These are phyloP conservation scores for Didymella keratinophila DNA, from an alignment of 2,329 filamentous ascomycete genomes.

Conservation along the genomic window DNA sequence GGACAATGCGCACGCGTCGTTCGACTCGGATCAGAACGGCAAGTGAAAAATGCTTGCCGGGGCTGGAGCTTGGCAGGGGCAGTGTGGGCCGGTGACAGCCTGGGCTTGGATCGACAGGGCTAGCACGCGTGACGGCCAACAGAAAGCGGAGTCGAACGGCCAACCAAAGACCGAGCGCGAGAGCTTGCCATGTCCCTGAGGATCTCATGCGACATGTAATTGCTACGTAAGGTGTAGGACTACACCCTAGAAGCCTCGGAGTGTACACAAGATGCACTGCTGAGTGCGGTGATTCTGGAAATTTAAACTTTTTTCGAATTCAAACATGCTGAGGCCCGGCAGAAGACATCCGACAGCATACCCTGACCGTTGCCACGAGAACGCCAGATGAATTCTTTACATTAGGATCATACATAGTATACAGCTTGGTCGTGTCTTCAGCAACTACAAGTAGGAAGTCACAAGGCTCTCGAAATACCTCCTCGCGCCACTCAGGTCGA, in stretches of 20 bases:
- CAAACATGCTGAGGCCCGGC: neutral
- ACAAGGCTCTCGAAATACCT: conserved; percentile 43
- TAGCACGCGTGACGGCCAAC: conserved; percentile 7
- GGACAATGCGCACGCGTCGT: conserved; percentile 14
- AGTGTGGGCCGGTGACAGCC: conserved; percentile 3
- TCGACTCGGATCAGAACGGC: conserved; percentile 20
- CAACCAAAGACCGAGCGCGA: neutral
- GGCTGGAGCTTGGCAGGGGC: conserved; percentile 19
- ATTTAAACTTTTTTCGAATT: too few species aligned
- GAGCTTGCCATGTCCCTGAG: conserved; percentile 8
- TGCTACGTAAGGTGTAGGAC: conserved; percentile 2
- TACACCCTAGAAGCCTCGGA: neutral
- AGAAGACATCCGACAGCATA: neutral
- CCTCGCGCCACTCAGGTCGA: conserved; percentile 33
- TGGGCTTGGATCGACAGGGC: conserved; percentile 13
- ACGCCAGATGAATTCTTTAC: neutral
- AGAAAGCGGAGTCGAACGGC: conserved; percentile 1
- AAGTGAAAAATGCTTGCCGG: conserved; percentile 19
- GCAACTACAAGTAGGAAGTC: conserved; percentile 37
- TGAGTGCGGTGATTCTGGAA: too few species aligned
- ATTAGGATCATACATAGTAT: conserved; percentile 1
- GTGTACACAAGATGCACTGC: too few species aligned
- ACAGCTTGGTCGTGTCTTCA: neutral
- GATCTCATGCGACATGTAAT: neutral
- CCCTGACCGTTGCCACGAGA: neutral